phyloP scores from a whole-genome alignment of 2,329 filamentous ascomycete genomes.

The Ophiocordyceps camponoti-floridani region DNA sequence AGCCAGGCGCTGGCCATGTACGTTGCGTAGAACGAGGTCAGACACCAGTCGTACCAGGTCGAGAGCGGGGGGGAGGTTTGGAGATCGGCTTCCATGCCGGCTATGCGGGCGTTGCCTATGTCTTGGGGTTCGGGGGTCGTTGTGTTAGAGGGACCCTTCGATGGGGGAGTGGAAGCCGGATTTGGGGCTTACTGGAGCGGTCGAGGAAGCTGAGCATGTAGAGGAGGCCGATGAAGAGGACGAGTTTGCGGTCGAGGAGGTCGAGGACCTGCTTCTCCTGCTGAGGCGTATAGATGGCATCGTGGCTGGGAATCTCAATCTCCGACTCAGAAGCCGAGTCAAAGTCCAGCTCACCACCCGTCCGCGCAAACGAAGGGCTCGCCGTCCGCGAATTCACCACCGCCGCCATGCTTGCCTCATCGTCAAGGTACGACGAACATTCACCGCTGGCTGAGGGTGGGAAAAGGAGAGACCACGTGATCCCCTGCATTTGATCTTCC shows the following conservation, averaged over 20 bases:
- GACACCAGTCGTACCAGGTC: constrained; percentile 40
- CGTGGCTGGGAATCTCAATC: constrained; percentile 8
- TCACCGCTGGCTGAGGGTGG: no score
- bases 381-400: no score
- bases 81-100: constrained; percentile 44
- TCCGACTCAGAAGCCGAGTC: constrained; percentile 12
- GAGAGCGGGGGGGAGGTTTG: constrained; percentile 26
- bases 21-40: constrained; percentile 42
- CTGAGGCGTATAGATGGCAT: constrained; percentile 8
- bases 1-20: constrained; percentile 51
- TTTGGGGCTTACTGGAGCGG: constrained; percentile 47
- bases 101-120: constrained; percentile 45
- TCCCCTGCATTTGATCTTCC: no score
- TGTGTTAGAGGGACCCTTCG: neutral
- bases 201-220: constrained; percentile 80
- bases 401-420: no score
- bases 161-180: neutral
- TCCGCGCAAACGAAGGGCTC: constrained; percentile 21
- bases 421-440: no score
- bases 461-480: no score
- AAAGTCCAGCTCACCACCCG: constrained; percentile 17
- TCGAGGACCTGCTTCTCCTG: constrained; percentile 4
- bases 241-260: constrained; percentile 62
- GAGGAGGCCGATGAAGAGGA: constrained; percentile 63
- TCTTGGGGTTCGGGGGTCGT: constrained; percentile 12